Base-by-base conservation (phyloP, 78 protist genomes). In the Anaeramoeba flamelloides region DNA sequence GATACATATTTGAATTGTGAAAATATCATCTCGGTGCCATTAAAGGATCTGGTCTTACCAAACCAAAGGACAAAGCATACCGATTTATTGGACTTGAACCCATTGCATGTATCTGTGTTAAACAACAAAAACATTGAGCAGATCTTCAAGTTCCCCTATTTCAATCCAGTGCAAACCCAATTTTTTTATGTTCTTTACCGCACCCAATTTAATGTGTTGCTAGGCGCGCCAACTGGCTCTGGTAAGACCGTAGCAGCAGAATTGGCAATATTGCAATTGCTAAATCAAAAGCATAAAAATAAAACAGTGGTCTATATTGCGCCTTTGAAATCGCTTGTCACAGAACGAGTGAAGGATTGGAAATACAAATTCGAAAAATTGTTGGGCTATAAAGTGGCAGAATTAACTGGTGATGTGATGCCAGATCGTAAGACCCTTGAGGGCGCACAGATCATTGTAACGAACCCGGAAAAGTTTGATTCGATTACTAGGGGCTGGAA, bases 401-500 rank as follows among this genome's bases (percentile, higher is more conserved):
- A 96, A 88, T 87, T 97, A 74, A 95, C 99, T 2, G 99, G 99
- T 26, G 86, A 33, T 3, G 3, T 80, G 32, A 37, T 17, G 53
- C 85, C 85, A 17, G 78, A 76, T 34, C 78, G 37, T 32, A 65
- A 3, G 31, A 79, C 84, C 12, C 64, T 94, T 2, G 75, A 82
- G 34, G n/a, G 34, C 4, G 96, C 99, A 0, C 91, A 93, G 75
- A 86, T 97, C 39, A 82, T 97, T n/a, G 81, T 89, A 33, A 91
- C 99, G 12, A 97, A 98, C 36, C 99, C 99, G 0, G 99, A 97
- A 82, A 97, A 97, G 83, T 97, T 98, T 98, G 99, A 97, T 78
- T 97, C 95, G 37, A 86, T 97, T 75, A 74, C 86, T 26, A 53
- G 69, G 17, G 17, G 69, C 17, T 53, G 69, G 69, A 53, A 53